Base-by-base conservation (phyloP, 306 rosid species). In the Phaseolus lunatus region DNA sequence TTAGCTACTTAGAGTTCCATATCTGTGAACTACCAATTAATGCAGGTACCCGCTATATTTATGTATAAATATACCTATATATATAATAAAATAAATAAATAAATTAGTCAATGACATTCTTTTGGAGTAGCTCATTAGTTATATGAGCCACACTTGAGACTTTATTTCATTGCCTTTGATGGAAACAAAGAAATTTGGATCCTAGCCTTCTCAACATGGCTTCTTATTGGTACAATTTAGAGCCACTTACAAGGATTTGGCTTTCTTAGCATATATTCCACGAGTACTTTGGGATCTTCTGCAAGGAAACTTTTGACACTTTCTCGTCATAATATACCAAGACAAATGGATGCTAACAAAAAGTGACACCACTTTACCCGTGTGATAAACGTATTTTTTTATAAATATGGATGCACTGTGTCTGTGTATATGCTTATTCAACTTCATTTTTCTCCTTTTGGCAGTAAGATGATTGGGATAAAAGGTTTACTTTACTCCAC, bases 301-400 rank as follows among this genome's bases (percentile, higher is more conserved):
- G 82, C 82, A 67, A 79, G 80, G 82, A 80, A 68, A 77, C 86
- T 80, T 82, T 80, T 82, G 81, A 82, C 64, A 70, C 84, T 76
- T 85, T 83, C 78, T 86, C 76, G 45, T 86, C 83, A 80, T 68
- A 80, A 82, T 83, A 86, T 86, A 80, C 89, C 76, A 67, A 44
- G 87, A 86, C 89, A 86, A 80, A 72, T 80, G 78, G 81, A 86
- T 72, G 87, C 81, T 83, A 80, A 86, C 85, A 83, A 86, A 85
- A 76, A 83, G 81, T 52, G 64, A 49, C 77, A 27, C 52, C 53
- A 62, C 82, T 82, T 82, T 72, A n/a, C 80, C 67, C 72, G 76
- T 72, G 57, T 18, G 74, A 48, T 75, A 50, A 27, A 77, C 47
- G n/a, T 78, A 72, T 3, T 35, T 48, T 19, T 47, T 56, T 61